These are phyloP conservation scores for Diaporthe sp. DNA, from an alignment of 2,329 filamentous ascomycete genomes.

Conservation along the genomic window DNA sequence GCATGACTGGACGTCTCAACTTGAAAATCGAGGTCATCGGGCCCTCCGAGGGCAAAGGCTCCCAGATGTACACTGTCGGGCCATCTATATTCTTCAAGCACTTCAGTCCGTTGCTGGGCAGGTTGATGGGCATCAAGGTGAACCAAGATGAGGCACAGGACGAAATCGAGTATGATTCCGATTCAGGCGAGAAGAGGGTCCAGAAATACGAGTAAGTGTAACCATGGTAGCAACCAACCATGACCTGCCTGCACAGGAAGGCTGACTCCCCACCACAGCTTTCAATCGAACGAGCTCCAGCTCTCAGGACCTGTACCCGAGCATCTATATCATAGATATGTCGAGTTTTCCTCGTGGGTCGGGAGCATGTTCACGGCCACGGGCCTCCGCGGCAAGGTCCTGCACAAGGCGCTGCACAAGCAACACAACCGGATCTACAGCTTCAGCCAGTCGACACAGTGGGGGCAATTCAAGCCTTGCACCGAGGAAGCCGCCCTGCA, in stretches of 20 bases:
- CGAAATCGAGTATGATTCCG: slow-evolving; percentile 55
- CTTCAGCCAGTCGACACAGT: slow-evolving; percentile 82
- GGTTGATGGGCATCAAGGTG: slow-evolving; percentile 80
- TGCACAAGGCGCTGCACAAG: slow-evolving; percentile 89
- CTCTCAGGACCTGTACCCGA: slow-evolving; percentile 85
- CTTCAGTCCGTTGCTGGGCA: slow-evolving; percentile 89
- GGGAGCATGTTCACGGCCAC: slow-evolving; percentile 87
- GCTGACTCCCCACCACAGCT: slow-evolving; percentile 64
- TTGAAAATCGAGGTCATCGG: slow-evolving; percentile 86
- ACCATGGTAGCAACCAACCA: not conserved
- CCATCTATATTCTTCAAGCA: slow-evolving; percentile 84
- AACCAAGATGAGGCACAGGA: slow-evolving; percentile 64
- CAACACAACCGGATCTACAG: slow-evolving; percentile 93
- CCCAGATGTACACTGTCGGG: slow-evolving; percentile 82
- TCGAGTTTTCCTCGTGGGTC: slow-evolving; percentile 93
- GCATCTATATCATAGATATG: slow-evolving; percentile 89
- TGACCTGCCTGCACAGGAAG: slow-evolving; percentile 1
- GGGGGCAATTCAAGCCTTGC: slow-evolving; percentile 76
- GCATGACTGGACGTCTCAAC: slow-evolving; percentile 78
- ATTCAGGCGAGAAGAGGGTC: slow-evolving; percentile 64
- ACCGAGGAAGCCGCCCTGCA: slow-evolving; percentile 80
- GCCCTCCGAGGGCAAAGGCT: slow-evolving; percentile 77
- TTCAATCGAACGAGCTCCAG: slow-evolving; percentile 94
- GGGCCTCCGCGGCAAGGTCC: slow-evolving; percentile 82
- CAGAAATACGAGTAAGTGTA: slow-evolving; percentile 81